Percentiles rank a stretch among this genome's conserved stretches.
phyloP scores from a whole-genome alignment of 2,329 filamentous ascomycete genomes.

The Penicillium psychrosexuale region DNA sequence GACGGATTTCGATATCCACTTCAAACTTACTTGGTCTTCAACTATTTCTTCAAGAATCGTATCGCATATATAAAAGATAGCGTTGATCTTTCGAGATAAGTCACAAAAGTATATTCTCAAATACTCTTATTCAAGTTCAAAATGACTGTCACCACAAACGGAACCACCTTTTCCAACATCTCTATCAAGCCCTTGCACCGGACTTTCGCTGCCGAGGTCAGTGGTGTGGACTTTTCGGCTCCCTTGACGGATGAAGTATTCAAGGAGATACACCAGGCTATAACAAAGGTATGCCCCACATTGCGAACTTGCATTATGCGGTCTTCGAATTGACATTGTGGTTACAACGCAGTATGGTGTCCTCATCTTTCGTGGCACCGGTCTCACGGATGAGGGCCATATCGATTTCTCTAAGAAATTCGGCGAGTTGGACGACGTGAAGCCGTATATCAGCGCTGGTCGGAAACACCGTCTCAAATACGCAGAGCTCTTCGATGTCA shows the following conservation, averaged over 20 bases:
- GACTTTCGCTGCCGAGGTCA: neutral
- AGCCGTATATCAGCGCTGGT: conserved; percentile 47
- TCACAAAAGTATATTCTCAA: too few species aligned
- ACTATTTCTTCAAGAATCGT: too few species aligned
- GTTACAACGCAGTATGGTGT: conserved; percentile 49
- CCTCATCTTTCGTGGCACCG: conserved; percentile 52
- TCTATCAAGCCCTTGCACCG: neutral
- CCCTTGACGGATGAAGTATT: neutral
- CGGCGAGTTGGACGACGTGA: conserved; percentile 58
- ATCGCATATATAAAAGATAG: too few species aligned
- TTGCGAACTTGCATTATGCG: neutral
- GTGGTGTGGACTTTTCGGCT: neutral
- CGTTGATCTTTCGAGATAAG: too few species aligned
- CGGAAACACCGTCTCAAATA: conserved; percentile 49
- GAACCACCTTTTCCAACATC: neutral
- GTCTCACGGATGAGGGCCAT: conserved; percentile 51
- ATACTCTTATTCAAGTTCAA: neutral
- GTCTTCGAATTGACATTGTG: too few species aligned
- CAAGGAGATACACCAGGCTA: neutral
- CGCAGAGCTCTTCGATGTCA: conserved; percentile 57
- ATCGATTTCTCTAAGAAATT: conserved; percentile 51
- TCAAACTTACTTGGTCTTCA: too few species aligned
- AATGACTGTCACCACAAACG: neutral
- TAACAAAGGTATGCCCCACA: neutral
- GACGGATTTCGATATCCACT: too few species aligned